Conservation (phyloP, 305 asterid genomes). For the Fraxinus baroniana region DNA sequence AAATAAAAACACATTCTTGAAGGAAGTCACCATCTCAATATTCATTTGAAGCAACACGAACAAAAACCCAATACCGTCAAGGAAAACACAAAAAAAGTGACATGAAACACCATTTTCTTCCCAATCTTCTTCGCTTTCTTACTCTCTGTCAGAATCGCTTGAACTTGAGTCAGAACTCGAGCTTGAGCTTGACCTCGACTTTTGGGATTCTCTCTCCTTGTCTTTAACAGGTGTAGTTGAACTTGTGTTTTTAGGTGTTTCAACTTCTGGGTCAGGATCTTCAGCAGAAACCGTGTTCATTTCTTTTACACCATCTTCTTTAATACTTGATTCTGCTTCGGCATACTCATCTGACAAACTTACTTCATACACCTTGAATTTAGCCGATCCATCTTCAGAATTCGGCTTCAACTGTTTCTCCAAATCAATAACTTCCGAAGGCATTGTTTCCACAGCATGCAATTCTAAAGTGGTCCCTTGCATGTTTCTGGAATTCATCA, state of each 20-base stretch:
- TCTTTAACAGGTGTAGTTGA: background rate
- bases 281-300: background rate
- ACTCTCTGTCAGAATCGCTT: constrained; percentile 31
- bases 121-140: background rate
- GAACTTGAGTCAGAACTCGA: constrained; percentile 24
- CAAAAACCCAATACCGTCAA: constrained; percentile 12
- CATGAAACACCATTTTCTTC: background rate
- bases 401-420: constrained; percentile 6
- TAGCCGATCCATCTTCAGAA: background rate
- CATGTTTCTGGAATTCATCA: background rate
- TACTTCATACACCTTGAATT: constrained; percentile 4
- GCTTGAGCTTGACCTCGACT: constrained; percentile 27
- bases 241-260: background rate
- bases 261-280: background rate
- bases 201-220: constrained; percentile 18
- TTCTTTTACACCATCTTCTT: constrained; percentile 6
- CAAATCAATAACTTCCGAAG: constrained; percentile 12
- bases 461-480: constrained; percentile 23
- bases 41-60: constrained; percentile 16
- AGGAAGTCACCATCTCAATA: constrained; percentile 30
- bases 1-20: constrained; percentile 42
- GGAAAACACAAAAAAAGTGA: background rate
- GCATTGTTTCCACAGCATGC: constrained; percentile 14
- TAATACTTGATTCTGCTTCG: constrained; percentile 2
- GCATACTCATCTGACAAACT: background rate